These are phyloP conservation scores for Colletotrichum theobromicola DNA, from an alignment of 2,329 filamentous ascomycete species.

Conservation along the genomic window DNA sequence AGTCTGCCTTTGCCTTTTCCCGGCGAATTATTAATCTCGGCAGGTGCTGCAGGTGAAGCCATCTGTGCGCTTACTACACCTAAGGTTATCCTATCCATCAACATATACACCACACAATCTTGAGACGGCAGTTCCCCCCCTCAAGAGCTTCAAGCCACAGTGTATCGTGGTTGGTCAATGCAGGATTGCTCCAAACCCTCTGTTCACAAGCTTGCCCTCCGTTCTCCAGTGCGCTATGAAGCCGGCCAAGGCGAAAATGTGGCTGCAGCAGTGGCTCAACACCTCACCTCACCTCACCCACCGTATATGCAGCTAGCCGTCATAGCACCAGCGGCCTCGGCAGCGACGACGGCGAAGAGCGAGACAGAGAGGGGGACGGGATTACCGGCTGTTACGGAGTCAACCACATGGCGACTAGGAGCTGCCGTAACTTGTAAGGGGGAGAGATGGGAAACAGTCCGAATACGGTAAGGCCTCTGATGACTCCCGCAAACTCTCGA, in stretches of 20 bases:
- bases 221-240: neutral
- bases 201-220: neutral
- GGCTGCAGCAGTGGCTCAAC: neutral
- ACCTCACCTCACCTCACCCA: neutral
- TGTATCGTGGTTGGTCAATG: constrained; percentile 14
- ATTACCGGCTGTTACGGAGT: constrained; percentile 6
- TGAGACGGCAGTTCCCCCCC: neutral
- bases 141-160: neutral
- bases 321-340: neutral
- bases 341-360: neutral
- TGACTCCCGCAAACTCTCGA: constrained; percentile 19
- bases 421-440: neutral
- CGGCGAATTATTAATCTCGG: neutral
- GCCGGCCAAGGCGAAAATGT: neutral
- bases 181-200: neutral
- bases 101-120: neutral
- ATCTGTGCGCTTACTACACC: neutral
- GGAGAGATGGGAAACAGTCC: neutral
- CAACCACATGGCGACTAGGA: neutral
- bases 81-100: neutral
- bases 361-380: neutral
- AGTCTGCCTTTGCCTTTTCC: neutral
- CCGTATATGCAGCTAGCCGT: constrained; percentile 4
- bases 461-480: neutral
- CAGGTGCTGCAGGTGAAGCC: neutral